Base-by-base conservation (phyloP, 257 asterid species). In the Lycium ferocissimum region DNA sequence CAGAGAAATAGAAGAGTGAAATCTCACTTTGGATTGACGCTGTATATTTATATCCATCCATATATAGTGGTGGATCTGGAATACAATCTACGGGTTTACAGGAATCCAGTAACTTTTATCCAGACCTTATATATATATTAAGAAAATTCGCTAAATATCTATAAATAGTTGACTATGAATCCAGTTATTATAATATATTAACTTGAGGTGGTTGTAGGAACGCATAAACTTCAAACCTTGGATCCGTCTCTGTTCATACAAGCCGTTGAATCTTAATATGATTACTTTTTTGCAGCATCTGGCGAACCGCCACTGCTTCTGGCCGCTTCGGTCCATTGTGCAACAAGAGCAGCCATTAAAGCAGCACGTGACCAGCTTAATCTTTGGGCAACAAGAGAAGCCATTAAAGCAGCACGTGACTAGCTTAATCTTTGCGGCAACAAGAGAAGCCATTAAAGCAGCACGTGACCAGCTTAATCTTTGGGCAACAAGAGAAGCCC, bases 291-390 rank as follows among this genome's bases (percentile, higher is more conserved):
- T 85, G 88, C 89, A 94, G 98, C 98, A 79, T 93, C 93, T 15
- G 97, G 98, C 56, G 98, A 94, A 75, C 97, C 98, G 0, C 97
- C 97, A 3, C 80, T 94, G 85, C 91, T 92, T 81, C 86, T 94
- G 88, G 94, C 98, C 7, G 96, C 87, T 85, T 92, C 98, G 0
- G 92, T 92, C 84, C 92, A 93, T 83, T 94, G 98, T 71, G 98
- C 98, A 13, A 88, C 93, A 0, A 87, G 94, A 83, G 94, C 96
- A 26, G 98, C 97, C 66, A 88, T 95, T 73, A 91, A 81, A 66
- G 96, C 86, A 81, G 98, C 97, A 9, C 83, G 97, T 37, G 92
- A 88, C 75, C 94, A 93, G n/a, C n/a, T n/a, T n/a, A n/a, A n/a
- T n/a, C n/a, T n/a, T n/a, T n/a, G n/a, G n/a, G n/a, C n/a, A n/a